Evolutionary conservation across 2,329 filamentous ascomycete genomes (phyloP), one percentile per base, ranked within the genome.

Genomic region (Ophiostoma sp.): DNA sequence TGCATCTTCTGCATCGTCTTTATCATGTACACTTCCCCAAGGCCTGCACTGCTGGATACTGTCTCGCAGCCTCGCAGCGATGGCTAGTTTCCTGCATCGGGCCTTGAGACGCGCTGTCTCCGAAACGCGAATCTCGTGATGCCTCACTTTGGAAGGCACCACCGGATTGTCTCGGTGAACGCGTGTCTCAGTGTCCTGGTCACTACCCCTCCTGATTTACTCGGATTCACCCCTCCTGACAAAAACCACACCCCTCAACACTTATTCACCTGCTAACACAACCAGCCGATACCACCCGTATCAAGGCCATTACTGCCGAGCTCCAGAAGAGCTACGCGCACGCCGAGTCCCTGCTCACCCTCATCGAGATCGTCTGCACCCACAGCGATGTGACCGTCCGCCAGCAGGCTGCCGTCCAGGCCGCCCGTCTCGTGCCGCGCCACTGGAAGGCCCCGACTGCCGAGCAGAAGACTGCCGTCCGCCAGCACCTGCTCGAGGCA

Each of bases 401-500:
- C 75, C 95, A 98, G 83, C 85, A 96, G 73, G 93, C 95, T 67
- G 91, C 93, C 67, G 92, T 98, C 72, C 93, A 98, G 84, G 90
- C 91, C 42, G 84, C 92, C 70, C 89, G 92, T 75, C 84, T 96
- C 63, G 90, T 95, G 52, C 79, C 84, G 73, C 96, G 91, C 82
- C 93, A 96, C 82, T 99, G 95, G 95, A 81, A 86, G 69, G 83
- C 85, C 71, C 84, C 96, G 12, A 81, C 89, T 49, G 84, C 84
- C 68, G 85, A 88, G 72, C 89, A 97, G 82, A 96, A 96, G 81
- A 83, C 86, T 69, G 84, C 89, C 71, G 89, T 96, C 66, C 89
- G 93, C 73, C 87, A 91, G 75, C 89, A 93, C 78, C 85, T 99
- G 45, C 86, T 98, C 69, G 87, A 96, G 75, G 89, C 90, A 60